phyloP scores from a whole-genome alignment of 768 basidiomycete genomes.

The Boletales sp. region DNA sequence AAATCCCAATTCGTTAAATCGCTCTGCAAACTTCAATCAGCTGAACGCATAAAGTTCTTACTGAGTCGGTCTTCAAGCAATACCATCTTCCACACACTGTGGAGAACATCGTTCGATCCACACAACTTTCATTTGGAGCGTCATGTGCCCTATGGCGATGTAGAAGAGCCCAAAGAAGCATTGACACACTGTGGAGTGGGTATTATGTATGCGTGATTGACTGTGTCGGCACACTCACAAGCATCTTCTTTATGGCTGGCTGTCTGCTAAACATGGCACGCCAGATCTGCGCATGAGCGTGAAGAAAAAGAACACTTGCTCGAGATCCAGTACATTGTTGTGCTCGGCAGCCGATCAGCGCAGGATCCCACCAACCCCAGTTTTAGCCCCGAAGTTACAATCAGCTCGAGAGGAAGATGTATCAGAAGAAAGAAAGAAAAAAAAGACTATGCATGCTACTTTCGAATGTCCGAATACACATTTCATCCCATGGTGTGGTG shows the following conservation, averaged over 20 bases:
- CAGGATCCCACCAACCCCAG: background rate
- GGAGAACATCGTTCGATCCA: background rate
- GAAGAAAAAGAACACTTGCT: background rate
- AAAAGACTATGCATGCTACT: too few relatives aligned
- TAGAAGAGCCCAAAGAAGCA: background rate
- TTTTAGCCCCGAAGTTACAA: too few relatives aligned
- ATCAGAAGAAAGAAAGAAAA: too few relatives aligned
- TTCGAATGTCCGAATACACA: background rate
- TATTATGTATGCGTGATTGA: conserved; percentile 2
- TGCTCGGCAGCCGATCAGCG: background rate
- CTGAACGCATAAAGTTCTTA: conserved; percentile 1
- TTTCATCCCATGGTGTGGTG: conserved; percentile 6
- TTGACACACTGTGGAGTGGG: conserved; percentile 12
- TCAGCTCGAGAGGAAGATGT: too few relatives aligned
- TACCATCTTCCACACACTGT: background rate
- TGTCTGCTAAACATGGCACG: conserved; percentile 4
- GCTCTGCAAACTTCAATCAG: conserved; percentile 1
- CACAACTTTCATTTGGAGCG: background rate
- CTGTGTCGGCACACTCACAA: background rate
- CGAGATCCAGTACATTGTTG: background rate
- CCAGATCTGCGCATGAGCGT: conserved; percentile 2
- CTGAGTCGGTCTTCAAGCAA: background rate
- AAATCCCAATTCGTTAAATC: conserved; percentile 1
- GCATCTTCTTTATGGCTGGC: conserved; percentile 5
- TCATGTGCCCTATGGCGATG: background rate